Conservation (phyloP, 2,329 filamentous ascomycete genomes). For the Monosporascus sp. region DNA sequence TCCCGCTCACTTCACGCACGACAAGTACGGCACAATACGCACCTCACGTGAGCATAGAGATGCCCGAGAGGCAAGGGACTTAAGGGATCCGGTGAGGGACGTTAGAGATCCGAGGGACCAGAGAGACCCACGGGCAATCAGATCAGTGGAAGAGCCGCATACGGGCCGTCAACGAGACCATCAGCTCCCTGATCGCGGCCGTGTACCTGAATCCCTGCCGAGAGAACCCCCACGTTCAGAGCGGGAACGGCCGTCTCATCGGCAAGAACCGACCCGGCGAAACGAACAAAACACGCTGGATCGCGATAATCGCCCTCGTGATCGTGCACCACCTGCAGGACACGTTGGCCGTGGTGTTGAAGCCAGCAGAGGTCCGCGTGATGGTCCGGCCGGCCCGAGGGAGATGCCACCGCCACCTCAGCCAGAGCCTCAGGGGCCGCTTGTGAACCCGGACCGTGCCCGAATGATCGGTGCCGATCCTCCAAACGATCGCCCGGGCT, state of each 20-base stretch:
- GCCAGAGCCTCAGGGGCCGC: conserved; percentile 34
- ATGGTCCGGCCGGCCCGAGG: conserved; percentile 21
- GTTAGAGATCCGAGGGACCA: conserved; percentile 33
- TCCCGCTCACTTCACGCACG: conserved; percentile 40
- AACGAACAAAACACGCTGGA: conserved; percentile 31
- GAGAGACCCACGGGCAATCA: conserved; percentile 27
- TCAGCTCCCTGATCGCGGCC: conserved; percentile 32
- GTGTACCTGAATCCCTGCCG: conserved; percentile 29
- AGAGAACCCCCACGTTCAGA: conserved; percentile 34
- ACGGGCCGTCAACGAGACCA: conserved; percentile 37
- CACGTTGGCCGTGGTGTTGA: conserved; percentile 20
- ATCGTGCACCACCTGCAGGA: conserved; percentile 25
- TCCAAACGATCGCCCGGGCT: conserved; percentile 30
- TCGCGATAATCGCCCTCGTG: conserved; percentile 27
- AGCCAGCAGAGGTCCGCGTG: conserved; percentile 16
- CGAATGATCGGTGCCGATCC: conserved; percentile 36
- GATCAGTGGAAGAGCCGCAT: conserved; percentile 35
- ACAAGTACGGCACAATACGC: conserved; percentile 38
- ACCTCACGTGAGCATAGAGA: conserved; percentile 23
- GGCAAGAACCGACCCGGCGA: conserved; percentile 20
- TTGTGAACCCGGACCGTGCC: conserved; percentile 51
- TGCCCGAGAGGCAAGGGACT: conserved; percentile 22
- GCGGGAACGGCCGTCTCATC: conserved; percentile 30
- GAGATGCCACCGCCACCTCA: conserved; percentile 24
- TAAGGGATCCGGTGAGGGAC: conserved; percentile 12